Base-by-base conservation (phyloP, 805 yeast species). In the Martiniozyma abietophila region DNA sequence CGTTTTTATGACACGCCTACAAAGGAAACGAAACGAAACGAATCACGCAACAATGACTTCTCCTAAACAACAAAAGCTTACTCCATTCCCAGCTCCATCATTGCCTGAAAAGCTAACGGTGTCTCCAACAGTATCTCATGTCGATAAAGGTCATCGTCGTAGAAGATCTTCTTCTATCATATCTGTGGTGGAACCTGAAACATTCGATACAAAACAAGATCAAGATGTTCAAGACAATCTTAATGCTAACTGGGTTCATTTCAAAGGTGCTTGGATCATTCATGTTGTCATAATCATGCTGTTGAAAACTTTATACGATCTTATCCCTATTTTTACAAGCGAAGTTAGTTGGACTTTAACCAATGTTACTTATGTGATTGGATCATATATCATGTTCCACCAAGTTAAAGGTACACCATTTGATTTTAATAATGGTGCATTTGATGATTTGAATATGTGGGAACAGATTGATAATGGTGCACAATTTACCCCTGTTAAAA, bases 401-500 rank as follows among this genome's bases (percentile, higher is more conserved):
- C 80, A 83, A 55, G 84, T 92, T 29, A 92, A 89, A 51, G 98
- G 98, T 25, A 86, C 95, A 2, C 98, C 98, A 1, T 92, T 89
- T 54, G 98, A 92, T 49, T 88, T 89, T 64, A 92, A 88, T 53
- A 79, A 82, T 26, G 98, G 98, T 27, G 97, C 96, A 0, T 92
- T 81, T 59, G 98, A 89, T 54, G 79, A 84, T 51, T 67, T 89
- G 46, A 92, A 96, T 16, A 85, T 89, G 96, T 89, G 98, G 98
- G 98, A 89, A 59, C 98, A 89, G 59, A 79, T 80, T 39, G 64
- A 59, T 43, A 58, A 88, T 50, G 98, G 97, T 39, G 96, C 86
- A 53, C 94, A 86, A 58, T 89, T 88, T 56, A 92, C 98, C 0
- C 98, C 98, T 9, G 78, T 95, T 25, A 88, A 92, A 65, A 89